Conservation (phyloP, 306 rosid species). For the Fragaria iinumae region DNA sequence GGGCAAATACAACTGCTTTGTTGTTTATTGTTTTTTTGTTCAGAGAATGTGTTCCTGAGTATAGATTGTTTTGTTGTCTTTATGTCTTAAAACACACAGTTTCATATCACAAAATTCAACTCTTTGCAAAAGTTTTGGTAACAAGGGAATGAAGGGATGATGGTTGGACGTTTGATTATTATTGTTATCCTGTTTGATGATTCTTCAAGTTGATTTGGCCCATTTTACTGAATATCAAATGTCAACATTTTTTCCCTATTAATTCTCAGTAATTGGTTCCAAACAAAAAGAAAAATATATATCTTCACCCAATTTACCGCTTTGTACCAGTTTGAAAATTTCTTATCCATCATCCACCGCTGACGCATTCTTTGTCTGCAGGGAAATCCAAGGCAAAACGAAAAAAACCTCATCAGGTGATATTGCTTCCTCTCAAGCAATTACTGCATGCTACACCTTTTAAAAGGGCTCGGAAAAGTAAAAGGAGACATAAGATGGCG, state of each 20-base stretch:
- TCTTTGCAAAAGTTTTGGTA: neutral
- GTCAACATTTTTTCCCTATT: neutral
- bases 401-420: slow-evolving; percentile 30
- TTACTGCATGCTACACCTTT: slow-evolving; percentile 40
- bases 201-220: neutral
- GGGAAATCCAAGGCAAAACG: slow-evolving; percentile 47
- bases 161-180: neutral
- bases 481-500: slow-evolving; percentile 20
- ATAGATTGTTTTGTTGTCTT: neutral
- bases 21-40: neutral
- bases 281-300: neutral
- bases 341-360: neutral
- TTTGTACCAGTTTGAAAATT: neutral
- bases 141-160: neutral
- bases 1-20: neutral
- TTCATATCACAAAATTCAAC: neutral
- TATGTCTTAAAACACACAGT: neutral
- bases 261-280: neutral
- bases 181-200: neutral
- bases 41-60: slow-evolving; percentile 3
- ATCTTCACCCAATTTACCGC: neutral
- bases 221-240: neutral
- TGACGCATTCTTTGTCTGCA: slow-evolving; percentile 31
- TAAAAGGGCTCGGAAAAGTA: slow-evolving; percentile 53
- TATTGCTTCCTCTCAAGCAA: slow-evolving; percentile 49